Evolutionary conservation across 352 stramenopile species (phyloP), one percentile per base, ranked within the genome.

Genomic region (Pythium aquatile): DNA sequence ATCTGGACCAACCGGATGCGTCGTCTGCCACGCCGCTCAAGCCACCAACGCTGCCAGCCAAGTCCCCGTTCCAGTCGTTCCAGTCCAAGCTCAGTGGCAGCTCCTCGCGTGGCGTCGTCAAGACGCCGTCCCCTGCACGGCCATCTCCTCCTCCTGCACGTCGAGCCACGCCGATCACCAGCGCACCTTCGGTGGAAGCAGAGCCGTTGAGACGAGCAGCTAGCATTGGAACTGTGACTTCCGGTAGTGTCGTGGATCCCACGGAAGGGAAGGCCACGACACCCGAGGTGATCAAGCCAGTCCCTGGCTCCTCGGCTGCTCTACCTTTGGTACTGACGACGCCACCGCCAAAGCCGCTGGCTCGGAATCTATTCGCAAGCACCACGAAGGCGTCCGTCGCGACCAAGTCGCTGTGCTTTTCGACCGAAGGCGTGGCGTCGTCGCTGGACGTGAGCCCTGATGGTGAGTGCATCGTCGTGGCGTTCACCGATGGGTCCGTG

Each of bases 11-110:
- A 9, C 8, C 46, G 14, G 65, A 72, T 42, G 17, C 26, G 17
- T 2, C 58, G 29, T 20, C 55, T 2, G 52, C 57, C 17, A 65
- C 65, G 44, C 29, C 66, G 24, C 51, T 73, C 62, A 40, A 69
- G 58, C 39, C 70, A 30, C 53, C 64, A 1, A 75, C 71, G 44
- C 32, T 69, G n/a, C 61, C 74, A 2, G 64, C 80, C 3, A 91
- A 90, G 58, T 91, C 84, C 2, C 84, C 84, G 10, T 93, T 91
- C 64, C 78, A 89, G 64, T 93, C 84, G 24, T 90, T 93, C 61
- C 84, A 91, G 59, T 84, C 78, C 52, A 93, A 93, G 62, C 73
- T 89, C 28, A 52, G 44, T 70, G 51, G 46, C 35, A 32, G 28
- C 6, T 30, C 40, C 16, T 47, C 44, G 20, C 44, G 40, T 58